phyloP scores from a whole-genome alignment of 2,329 filamentous ascomycete genomes.

The Fusarium transvaalense region DNA sequence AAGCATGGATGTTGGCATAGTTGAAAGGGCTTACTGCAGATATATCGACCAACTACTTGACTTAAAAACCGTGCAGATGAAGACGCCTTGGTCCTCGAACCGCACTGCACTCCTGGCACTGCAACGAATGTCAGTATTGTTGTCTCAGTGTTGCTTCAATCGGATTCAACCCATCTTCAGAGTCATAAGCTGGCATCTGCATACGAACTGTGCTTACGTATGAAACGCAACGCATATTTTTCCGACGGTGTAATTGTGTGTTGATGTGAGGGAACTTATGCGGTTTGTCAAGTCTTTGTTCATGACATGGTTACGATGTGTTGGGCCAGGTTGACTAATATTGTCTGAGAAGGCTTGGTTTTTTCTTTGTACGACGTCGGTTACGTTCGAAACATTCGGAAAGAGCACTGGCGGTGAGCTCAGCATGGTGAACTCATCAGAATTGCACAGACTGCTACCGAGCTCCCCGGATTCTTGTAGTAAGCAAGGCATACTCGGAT shows the following conservation, averaged over 20 bases:
- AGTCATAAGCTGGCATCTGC: background rate
- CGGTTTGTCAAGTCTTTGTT: background rate
- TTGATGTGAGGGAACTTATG: background rate
- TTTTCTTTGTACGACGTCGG: background rate
- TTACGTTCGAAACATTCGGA: background rate
- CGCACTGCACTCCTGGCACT: background rate
- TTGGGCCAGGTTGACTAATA: background rate
- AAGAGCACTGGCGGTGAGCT: background rate
- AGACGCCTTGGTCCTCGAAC: background rate
- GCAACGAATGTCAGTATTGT: background rate
- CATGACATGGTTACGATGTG: background rate
- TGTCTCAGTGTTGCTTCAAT: background rate
- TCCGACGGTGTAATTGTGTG: background rate
- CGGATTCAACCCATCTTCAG: background rate
- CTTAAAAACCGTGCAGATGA: background rate
- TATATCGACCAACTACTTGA: background rate
- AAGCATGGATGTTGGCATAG: background rate
- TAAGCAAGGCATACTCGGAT: background rate
- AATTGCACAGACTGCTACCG: background rate
- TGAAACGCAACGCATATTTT: background rate
- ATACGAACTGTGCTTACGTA: constrained; percentile 2
- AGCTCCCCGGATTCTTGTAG: background rate
- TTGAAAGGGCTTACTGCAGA: background rate
- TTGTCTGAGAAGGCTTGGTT: background rate
- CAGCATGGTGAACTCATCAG: background rate